Conservation (phyloP, 768 basidiomycete genomes). For the Lactarius sp. region DNA sequence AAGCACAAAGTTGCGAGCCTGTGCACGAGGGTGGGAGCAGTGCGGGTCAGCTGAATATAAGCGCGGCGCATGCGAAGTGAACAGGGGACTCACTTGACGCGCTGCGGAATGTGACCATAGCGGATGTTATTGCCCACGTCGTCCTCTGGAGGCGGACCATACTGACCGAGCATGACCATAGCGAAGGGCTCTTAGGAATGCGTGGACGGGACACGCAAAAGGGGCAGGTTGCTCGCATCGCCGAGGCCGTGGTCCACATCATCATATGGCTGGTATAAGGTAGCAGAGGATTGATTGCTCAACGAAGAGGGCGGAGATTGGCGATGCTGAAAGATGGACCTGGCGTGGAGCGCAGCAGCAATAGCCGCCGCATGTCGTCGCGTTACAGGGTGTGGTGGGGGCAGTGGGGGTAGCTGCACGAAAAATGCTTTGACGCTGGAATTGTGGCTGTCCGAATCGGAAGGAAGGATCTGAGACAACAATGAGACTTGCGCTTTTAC, state of each 20-base stretch:
- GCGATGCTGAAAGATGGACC: slow-evolving; percentile 8
- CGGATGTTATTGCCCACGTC: slow-evolving; percentile 50
- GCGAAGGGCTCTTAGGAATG: no score
- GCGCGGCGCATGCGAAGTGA: not conserved
- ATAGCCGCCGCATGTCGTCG: no score
- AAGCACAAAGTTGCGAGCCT: slow-evolving; percentile 86
- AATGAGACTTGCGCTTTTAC: no score
- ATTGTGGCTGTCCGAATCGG: no score
- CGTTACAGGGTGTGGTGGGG: no score
- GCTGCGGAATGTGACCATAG: slow-evolving; percentile 91
- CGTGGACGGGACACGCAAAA: slow-evolving; percentile 34
- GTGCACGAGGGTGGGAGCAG: not conserved
- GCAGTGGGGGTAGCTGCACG: no score
- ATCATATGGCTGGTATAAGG: not conserved
- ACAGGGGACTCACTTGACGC: slow-evolving; percentile 56
- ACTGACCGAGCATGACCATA: slow-evolving; percentile 39
- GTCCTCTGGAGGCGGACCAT: slow-evolving; percentile 29
- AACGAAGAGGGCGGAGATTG: slow-evolving; percentile 26
- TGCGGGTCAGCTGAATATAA: not conserved
- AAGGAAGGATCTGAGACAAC: no score
- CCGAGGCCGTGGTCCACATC: slow-evolving; percentile 30
- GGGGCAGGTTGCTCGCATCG: slow-evolving; percentile 63
- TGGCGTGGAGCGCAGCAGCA: not conserved
- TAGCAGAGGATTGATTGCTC: slow-evolving; percentile 17
- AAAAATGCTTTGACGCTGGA: no score